These are phyloP conservation scores for Podila minutissima DNA, from an alignment of 192 early-diverging fungal species.

Conservation along the genomic window DNA sequence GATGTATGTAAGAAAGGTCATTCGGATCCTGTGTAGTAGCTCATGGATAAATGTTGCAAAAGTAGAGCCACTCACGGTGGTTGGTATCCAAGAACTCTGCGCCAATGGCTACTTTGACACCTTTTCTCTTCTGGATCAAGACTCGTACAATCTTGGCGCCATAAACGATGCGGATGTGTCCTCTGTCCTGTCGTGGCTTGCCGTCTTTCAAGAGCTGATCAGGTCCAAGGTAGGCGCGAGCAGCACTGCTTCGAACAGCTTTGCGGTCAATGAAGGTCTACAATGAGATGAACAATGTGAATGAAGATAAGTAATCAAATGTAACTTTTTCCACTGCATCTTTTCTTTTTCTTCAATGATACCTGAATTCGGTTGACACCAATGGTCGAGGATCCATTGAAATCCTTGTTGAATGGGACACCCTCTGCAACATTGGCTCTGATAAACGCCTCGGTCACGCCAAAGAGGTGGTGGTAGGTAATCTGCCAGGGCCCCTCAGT, in stretches of 20 bases:
- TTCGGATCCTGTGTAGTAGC: neutral
- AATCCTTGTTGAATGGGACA: constrained; percentile 37
- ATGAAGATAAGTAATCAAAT: neutral
- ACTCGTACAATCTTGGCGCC: constrained; percentile 34
- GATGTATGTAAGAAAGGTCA: neutral
- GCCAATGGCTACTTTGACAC: constrained; percentile 31
- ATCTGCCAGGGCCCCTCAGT: constrained; percentile 39
- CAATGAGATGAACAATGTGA: neutral
- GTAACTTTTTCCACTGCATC: neutral
- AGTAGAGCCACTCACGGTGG: constrained; percentile 4
- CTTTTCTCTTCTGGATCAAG: constrained; percentile 19
- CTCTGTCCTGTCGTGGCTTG: constrained; percentile 11
- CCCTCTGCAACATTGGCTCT: constrained; percentile 20
- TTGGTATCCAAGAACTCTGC: constrained; percentile 41
- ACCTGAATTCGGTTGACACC: constrained; percentile 33
- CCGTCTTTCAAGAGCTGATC: constrained; percentile 16
- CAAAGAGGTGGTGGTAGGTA: constrained; percentile 26
- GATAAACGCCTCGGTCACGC: constrained; percentile 12
- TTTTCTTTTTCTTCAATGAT: neutral
- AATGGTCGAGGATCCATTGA: constrained; percentile 25
- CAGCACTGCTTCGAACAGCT: constrained; percentile 33
- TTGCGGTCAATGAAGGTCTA: constrained; percentile 31
- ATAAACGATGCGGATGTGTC: constrained; percentile 29
- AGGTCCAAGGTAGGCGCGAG: constrained; percentile 28
- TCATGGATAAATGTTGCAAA: neutral